Conservation (phyloP, 306 rosid species). For the Lotus japonicus region DNA sequence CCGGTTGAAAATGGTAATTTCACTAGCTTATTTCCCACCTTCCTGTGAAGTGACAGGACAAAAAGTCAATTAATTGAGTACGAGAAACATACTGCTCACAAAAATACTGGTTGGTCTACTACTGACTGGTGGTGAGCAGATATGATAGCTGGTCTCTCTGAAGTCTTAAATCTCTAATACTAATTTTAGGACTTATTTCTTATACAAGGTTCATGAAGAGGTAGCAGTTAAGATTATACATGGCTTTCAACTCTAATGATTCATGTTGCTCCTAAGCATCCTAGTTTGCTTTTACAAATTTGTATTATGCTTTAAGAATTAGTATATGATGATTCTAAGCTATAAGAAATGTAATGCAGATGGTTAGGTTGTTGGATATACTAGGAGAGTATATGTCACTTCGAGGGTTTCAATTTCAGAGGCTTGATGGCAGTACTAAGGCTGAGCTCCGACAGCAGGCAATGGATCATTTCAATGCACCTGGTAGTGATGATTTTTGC, state of each 20-base stretch:
- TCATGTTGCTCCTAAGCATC: not conserved
- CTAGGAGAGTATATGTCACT: conserved; percentile 84
- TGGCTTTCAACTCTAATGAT: not conserved
- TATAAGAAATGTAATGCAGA: conserved; percentile 47
- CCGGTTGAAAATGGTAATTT: not conserved
- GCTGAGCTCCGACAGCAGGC: conserved; percentile 98
- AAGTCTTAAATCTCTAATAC: not conserved
- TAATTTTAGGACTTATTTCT: not conserved
- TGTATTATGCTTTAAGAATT: not conserved
- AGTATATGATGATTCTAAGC: conserved; percentile 14
- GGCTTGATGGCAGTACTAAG: conserved; percentile 99
- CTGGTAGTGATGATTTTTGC: conserved; percentile 98
- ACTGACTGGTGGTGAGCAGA: not conserved
- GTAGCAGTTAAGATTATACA: not conserved
- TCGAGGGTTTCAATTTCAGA: conserved; percentile 94
- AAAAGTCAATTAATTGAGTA: not conserved
- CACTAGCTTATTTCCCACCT: not conserved
- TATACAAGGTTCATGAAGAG: conserved; percentile 13
- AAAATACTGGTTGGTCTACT: not conserved
- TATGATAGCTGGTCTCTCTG: not conserved
- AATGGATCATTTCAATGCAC: conserved; percentile 98
- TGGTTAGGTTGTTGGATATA: conserved; percentile 98
- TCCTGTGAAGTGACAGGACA: not conserved
- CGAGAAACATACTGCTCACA: not conserved
- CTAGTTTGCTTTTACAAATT: not conserved